Conservation (phyloP, 2,329 filamentous ascomycete species). For the Hypoxylon rubiginosum region DNA sequence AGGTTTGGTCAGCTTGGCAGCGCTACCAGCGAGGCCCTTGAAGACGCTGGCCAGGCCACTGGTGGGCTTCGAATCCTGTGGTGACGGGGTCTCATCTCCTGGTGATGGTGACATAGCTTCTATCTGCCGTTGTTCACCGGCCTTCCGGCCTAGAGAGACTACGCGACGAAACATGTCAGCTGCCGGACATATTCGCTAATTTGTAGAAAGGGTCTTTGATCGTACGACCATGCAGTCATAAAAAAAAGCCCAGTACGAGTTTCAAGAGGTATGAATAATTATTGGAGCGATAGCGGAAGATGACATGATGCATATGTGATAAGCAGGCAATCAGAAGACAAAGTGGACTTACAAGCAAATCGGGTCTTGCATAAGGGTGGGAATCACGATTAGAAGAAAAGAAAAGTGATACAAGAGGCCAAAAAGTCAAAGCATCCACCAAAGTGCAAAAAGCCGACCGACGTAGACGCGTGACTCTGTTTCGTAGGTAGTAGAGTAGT, state of each 20-base stretch:
- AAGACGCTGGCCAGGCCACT: conserved; percentile 74
- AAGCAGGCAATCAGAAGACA: conserved; percentile 35
- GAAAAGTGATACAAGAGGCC: conserved; percentile 32
- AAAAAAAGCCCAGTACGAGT: conserved; percentile 4
- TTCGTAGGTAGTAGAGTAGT: conserved; percentile 6
- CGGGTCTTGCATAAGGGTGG: conserved; percentile 47
- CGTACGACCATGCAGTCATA: conserved; percentile 5
- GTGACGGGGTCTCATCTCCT: conserved; percentile 68
- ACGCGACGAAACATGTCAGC: conserved; percentile 60
- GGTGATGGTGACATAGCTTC: conserved; percentile 71
- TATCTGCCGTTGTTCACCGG: conserved; percentile 55
- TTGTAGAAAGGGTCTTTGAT: conserved; percentile 18
- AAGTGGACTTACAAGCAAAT: conserved; percentile 43
- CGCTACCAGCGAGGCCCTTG: conserved; percentile 68
- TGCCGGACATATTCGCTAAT: conserved; percentile 20
- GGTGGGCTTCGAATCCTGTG: conserved; percentile 66
- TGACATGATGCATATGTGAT: conserved; percentile 26
- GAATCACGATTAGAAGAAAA: conserved; percentile 22
- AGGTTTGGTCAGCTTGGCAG: conserved; percentile 65
- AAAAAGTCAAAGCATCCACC: conserved; percentile 29
- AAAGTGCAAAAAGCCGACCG: conserved; percentile 29
- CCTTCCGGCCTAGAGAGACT: conserved; percentile 60
- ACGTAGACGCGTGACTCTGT: conserved; percentile 31
- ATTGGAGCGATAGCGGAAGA: conserved; percentile 32
- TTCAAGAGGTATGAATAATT: conserved; percentile 2